Base-by-base conservation (phyloP, 1,139 yeast genomes). In the Geotrichum klebahnii region DNA sequence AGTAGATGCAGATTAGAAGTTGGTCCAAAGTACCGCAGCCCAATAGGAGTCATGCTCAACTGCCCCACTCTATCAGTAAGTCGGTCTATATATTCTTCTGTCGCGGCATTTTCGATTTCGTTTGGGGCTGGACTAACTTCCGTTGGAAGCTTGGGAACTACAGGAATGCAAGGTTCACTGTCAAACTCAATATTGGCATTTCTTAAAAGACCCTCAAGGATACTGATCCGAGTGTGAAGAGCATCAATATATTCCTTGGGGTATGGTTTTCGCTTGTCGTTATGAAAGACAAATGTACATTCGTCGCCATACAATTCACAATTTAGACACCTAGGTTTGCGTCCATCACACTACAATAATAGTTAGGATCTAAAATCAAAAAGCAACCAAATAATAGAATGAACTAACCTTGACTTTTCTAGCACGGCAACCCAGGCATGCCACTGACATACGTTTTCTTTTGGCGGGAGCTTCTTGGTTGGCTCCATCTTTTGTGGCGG, bases 271-370 rank as follows among this genome's bases (percentile, higher is more conserved):
- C 57, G 48, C 39, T 54, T 54, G 42, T 54, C 57, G 33, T 54
- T 54, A 39, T 54, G 57, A 19, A 52, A 46, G 19, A 48, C 52
- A 47, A 52, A 54, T 6, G 50, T 46, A 45, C 57, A 54, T n/a
- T 53, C 52, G 22, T 54, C 53, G 34, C 77, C 76, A 39, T 80
- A 74, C 48, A 82, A 72, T 57, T 78, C 82, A 63, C 88, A 82
- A 61, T 82, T 81, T 59, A 68, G 73, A 60, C 87, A 82, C 48
- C 72, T 70, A 1, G 87, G 86, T 58, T 79, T 80, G 31, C 82
- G 65, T 62, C 81, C 86, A 60, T 80, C 86, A 66, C 86, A 80
- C 52, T n/a, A n/a, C n/a, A n/a, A n/a, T n/a, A n/a, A n/a, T n/a
- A n/a, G n/a, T n/a, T n/a, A n/a, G n/a, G n/a, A n/a, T n/a, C n/a